Base-by-base conservation (phyloP, 192 early-diverging fungal genomes). In the Backusella parvicylindrica region DNA sequence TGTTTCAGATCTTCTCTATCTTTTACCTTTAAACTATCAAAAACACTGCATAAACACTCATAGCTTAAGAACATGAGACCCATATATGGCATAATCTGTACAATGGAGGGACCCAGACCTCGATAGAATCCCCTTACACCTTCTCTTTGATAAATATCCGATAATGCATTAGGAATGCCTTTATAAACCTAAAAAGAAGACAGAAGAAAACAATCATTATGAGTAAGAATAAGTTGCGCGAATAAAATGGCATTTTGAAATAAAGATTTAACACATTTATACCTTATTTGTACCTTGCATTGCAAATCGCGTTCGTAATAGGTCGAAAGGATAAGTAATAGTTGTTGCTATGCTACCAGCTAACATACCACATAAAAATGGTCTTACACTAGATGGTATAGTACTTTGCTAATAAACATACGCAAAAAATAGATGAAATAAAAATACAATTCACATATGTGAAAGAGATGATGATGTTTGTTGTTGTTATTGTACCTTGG, bases 31-130 rank as follows among this genome's bases (percentile, higher is more conserved):
- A 85, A 56, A 76, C 56, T 76, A 67, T 70, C 41, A 63, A 86
- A 85, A 64, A 28, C 70, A 0, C 79, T 79, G 12, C 85, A 89
- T 67, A 94, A 77, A n/a, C 75, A 71, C 60, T 91, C 89, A 76
- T 95, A 93, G 40, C 87, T 89, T 41, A 89, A 89, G 87, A 99
- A 99, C 82, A 96, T 89, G 8, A 96, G 84, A 21, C 96, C 95
- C 94, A 97, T 97, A 68, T 97, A 96, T 31, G 97, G 97, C 79
- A 95, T 92, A 31, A 99, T 95, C 83, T 96, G 95, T 13, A 93
- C 78, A 32, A 94, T 79, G 4, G 95, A 86, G 2, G 97, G 92
- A 67, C 89, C 81, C 49, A 97, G 76, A 1, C 97, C 97, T 37
- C 91, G 85, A 78, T 97, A 99, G 64, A 97, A 96, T 23, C 96